These are phyloP conservation scores for Boletus rubescentipes DNA, from an alignment of 768 basidiomycete genomes.

Conservation along the genomic window DNA sequence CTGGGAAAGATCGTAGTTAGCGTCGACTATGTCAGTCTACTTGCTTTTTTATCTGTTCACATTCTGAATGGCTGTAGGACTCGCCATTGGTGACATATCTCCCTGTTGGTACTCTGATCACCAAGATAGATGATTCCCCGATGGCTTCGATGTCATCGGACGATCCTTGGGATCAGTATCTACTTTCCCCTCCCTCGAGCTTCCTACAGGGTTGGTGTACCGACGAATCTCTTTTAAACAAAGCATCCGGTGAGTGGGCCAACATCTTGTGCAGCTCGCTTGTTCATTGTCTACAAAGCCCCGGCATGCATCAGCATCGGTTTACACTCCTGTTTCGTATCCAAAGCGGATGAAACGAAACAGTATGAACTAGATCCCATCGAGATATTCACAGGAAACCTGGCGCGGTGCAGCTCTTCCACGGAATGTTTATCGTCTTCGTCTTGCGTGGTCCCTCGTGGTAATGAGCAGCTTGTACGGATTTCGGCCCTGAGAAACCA, in stretches of 20 bases:
- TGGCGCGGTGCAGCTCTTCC: slow-evolving; percentile 41
- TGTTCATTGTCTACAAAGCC: slow-evolving; percentile 4
- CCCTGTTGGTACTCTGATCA: slow-evolving; percentile 56
- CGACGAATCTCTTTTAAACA: slow-evolving; percentile 33
- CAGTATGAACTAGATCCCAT: slow-evolving; percentile 60
- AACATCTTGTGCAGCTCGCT: background rate
- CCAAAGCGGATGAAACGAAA: slow-evolving; percentile 25
- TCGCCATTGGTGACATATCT: slow-evolving; percentile 64
- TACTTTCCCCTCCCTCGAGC: slow-evolving; percentile 27
- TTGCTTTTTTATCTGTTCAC: background rate
- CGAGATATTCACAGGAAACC: slow-evolving; percentile 40
- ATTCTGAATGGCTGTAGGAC: slow-evolving; percentile 37
- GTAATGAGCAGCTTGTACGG: slow-evolving; percentile 53
- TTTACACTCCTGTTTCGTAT: slow-evolving; percentile 45
- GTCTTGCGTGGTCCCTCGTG: slow-evolving; percentile 55
- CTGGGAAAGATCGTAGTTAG: slow-evolving; percentile 55
- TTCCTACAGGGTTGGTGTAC: slow-evolving; percentile 63
- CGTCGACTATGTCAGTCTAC: slow-evolving; percentile 51
- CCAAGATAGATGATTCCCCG: slow-evolving; percentile 59
- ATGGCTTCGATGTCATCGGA: slow-evolving; percentile 33
- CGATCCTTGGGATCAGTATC: slow-evolving; percentile 49
- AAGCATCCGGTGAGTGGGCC: slow-evolving; percentile 12
- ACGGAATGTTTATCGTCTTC: slow-evolving; percentile 37
- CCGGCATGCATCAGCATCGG: slow-evolving; percentile 5
- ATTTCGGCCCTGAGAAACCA: slow-evolving; percentile 40